A percentile compares a stretch with the other conserved stretches of the same genome.
Conservation (phyloP, 768 basidiomycete genomes). For the Amanita subjunquillea region DNA sequence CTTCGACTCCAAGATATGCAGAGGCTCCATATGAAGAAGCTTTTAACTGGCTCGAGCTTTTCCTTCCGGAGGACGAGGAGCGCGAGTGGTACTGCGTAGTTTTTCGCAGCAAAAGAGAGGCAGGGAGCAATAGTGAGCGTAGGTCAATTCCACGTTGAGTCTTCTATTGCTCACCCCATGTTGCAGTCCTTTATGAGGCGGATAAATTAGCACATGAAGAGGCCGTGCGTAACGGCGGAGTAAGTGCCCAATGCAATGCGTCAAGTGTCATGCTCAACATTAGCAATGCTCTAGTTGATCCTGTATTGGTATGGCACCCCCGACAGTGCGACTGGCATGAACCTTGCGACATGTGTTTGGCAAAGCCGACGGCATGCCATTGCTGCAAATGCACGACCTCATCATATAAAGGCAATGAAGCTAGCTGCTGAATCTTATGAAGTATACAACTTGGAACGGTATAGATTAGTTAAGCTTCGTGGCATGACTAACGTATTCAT, state of each 20-base stretch:
- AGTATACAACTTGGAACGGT: constrained; percentile 67
- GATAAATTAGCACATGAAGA: constrained; percentile 89
- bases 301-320: constrained; percentile 95
- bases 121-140: constrained; percentile 63
- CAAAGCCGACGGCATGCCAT: constrained; percentile 77
- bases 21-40: constrained; percentile 53
- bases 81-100: constrained; percentile 90
- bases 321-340: constrained; percentile 61
- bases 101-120: constrained; percentile 71
- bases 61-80: constrained; percentile 58
- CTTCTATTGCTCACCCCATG: not conserved
- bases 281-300: constrained; percentile 40
- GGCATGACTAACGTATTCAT: constrained; percentile 52
- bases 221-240: constrained; percentile 79
- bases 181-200: constrained; percentile 70
- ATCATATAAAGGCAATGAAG: constrained; percentile 76
- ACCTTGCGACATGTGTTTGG: constrained; percentile 96
- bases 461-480: constrained; percentile 54
- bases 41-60: constrained; percentile 82
- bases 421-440: constrained; percentile 74
- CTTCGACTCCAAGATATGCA: constrained; percentile 53
- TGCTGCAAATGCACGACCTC: constrained; percentile 68
- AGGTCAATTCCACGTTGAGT: constrained; percentile 14
- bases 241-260: constrained; percentile 25
- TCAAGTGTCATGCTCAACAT: too few species aligned